Evolutionary conservation across 352 stramenopile genomes (phyloP).

Genomic region (Blastocystis sp.): DNA sequence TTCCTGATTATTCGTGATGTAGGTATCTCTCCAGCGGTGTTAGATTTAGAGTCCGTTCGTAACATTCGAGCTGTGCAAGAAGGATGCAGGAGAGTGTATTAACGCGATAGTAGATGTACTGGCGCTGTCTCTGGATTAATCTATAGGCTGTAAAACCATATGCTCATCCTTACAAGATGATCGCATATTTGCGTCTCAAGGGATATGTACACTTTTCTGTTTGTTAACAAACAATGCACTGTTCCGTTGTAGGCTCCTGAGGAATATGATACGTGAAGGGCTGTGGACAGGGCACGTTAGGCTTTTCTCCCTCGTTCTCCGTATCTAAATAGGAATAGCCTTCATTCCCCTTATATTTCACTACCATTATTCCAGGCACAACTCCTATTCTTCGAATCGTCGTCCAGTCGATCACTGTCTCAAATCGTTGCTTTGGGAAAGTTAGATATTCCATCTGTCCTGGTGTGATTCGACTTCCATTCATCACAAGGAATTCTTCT

Average conservation of each 20-base stretch:
- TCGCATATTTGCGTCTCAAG: conserved; percentile 18
- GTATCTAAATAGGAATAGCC: background rate
- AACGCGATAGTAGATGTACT: background rate
- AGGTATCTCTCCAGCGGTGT: background rate
- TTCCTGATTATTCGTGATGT: conserved; percentile 47
- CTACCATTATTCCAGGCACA: background rate
- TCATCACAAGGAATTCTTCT: background rate
- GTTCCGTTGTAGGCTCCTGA: background rate
- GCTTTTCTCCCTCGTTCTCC: background rate
- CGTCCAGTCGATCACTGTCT: background rate
- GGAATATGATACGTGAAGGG: conserved; percentile 33
- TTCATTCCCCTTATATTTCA: background rate
- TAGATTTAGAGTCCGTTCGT: conserved; percentile 9
- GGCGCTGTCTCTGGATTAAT: background rate
- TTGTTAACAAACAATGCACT: conserved; percentile 37
- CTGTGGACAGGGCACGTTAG: background rate
- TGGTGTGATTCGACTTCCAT: background rate
- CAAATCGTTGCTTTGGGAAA: background rate
- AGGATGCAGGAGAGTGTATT: background rate
- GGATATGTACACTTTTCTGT: conserved; percentile 35
- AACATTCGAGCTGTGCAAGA: conserved; percentile 9
- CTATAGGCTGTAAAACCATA: conserved; percentile 25
- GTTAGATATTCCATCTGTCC: background rate
- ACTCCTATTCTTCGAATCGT: background rate
- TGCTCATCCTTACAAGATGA: background rate